These are phyloP conservation scores for Phoenix dactylifera DNA, from an alignment of 176 grass and related monocot species.

Conservation along the genomic window DNA sequence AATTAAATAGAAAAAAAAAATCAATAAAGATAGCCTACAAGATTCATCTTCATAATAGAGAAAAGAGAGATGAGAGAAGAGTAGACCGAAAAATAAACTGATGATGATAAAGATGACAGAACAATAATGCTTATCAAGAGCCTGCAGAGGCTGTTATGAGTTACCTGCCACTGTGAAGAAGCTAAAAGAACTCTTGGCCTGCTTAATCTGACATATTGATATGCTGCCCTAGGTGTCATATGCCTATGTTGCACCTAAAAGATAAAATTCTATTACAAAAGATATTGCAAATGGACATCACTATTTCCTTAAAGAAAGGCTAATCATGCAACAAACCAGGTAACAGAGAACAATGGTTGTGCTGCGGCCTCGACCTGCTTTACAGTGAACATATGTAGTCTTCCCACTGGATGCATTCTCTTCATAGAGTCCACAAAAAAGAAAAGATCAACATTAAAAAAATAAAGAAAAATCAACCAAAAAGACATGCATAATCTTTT, in stretches of 20 bases:
- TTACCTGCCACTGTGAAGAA: constrained; percentile 69
- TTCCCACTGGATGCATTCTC: constrained; percentile 48
- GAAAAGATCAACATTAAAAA: not conserved
- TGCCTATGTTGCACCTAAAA: constrained; percentile 83
- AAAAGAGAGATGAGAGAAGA: too few species aligned
- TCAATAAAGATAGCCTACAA: too few species aligned
- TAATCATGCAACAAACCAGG: constrained; percentile 34
- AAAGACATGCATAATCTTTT: too few species aligned
- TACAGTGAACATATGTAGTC: constrained; percentile 91
- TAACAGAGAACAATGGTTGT: constrained; percentile 96
- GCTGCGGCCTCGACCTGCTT: constrained; percentile 97
- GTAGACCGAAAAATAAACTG: too few species aligned
- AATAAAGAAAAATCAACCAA: not conserved
- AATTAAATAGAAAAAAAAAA: too few species aligned
- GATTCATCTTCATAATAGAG: too few species aligned
- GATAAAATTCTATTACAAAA: not conserved
- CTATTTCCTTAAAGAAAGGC: too few species aligned
- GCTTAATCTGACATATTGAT: constrained; percentile 63
- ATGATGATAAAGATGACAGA: not conserved
- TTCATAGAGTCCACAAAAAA: not conserved
- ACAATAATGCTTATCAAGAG: not conserved
- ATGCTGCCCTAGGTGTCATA: constrained; percentile 67
- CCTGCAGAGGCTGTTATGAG: not conserved
- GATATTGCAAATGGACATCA: too few species aligned
- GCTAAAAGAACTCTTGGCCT: constrained; percentile 85